A percentile compares a stretch with the other conserved stretches of the same genome.
Evolutionary conservation across 1,284 basidiomycete genomes (phyloP).

Genomic region (Sporisorium reilianum): DNA sequence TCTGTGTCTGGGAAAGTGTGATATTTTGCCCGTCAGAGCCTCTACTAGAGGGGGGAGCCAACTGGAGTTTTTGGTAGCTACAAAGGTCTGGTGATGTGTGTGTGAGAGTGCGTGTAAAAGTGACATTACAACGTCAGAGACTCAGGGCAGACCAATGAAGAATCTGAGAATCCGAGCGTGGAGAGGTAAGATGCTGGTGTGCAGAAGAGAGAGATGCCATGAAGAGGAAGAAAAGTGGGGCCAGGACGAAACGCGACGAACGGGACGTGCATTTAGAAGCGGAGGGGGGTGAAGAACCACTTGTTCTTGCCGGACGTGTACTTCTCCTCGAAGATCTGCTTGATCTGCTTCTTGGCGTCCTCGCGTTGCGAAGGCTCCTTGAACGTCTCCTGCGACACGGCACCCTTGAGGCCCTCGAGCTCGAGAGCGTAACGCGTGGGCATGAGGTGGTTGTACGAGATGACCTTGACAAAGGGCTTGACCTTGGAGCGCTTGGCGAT

Average conservation of each 20-base stretch:
- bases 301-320: slow-evolving; percentile 69
- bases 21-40: slow-evolving; percentile 16
- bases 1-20: slow-evolving; percentile 29
- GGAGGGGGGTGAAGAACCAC: slow-evolving; percentile 69
- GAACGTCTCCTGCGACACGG: slow-evolving; percentile 67
- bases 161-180: slow-evolving; percentile 20
- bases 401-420: slow-evolving; percentile 69
- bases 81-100: slow-evolving; percentile 26
- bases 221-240: slow-evolving; percentile 10
- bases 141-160: slow-evolving; percentile 32
- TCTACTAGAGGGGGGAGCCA: slow-evolving; percentile 7
- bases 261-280: slow-evolving; percentile 55
- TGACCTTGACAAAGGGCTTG: slow-evolving; percentile 69
- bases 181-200: slow-evolving; percentile 17
- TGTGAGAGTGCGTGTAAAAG: slow-evolving; percentile 9
- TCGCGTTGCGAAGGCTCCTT: slow-evolving; percentile 68
- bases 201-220: slow-evolving; percentile 11
- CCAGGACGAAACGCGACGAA: slow-evolving; percentile 14
- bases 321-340: slow-evolving; percentile 69
- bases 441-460: slow-evolving; percentile 70
- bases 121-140: slow-evolving; percentile 35
- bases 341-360: slow-evolving; percentile 68
- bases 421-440: slow-evolving; percentile 69
- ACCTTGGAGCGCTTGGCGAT: slow-evolving; percentile 69
- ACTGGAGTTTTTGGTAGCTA: slow-evolving; percentile 32